phyloP scores from a whole-genome alignment of 2,329 filamentous ascomycete species.

The Pseudogymnoascus sp. region DNA sequence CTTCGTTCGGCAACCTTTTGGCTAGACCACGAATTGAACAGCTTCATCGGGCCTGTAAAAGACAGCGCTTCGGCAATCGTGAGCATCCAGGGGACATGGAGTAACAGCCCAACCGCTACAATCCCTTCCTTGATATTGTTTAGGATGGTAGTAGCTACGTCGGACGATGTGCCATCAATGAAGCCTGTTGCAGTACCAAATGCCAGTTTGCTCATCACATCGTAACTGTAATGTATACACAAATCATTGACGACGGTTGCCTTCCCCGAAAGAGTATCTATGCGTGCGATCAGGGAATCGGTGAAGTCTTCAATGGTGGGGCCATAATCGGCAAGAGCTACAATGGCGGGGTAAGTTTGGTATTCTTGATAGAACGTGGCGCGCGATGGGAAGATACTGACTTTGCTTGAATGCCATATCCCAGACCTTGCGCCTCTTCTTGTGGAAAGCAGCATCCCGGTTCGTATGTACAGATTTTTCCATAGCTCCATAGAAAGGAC shows the following conservation, averaged over 20 bases:
- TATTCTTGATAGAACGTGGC: background rate
- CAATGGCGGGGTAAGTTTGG: background rate
- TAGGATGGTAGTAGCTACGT: slow-evolving; percentile 12
- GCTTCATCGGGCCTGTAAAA: slow-evolving; percentile 15
- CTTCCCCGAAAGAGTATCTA: slow-evolving; percentile 16
- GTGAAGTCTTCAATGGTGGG: slow-evolving; percentile 16
- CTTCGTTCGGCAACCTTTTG: slow-evolving; percentile 15
- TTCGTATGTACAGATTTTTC: slow-evolving; percentile 14
- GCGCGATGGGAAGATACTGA: background rate
- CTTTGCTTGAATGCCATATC: slow-evolving; percentile 7
- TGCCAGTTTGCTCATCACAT: slow-evolving; percentile 25
- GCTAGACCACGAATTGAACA: slow-evolving; percentile 15
- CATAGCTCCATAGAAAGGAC: slow-evolving; percentile 21
- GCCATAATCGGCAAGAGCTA: slow-evolving; percentile 21
- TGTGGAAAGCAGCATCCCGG: slow-evolving; percentile 19
- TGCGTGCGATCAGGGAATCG: slow-evolving; percentile 16
- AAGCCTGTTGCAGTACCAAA: slow-evolving; percentile 17
- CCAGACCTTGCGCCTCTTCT: slow-evolving; percentile 15
- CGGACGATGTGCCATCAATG: slow-evolving; percentile 12
- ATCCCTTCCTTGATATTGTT: slow-evolving; percentile 14
- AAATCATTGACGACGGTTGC: slow-evolving; percentile 18
- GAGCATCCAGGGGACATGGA: slow-evolving; percentile 17
- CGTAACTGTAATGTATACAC: slow-evolving; percentile 23
- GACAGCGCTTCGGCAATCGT: slow-evolving; percentile 14
- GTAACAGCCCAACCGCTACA: slow-evolving; percentile 12